Base-by-base conservation (phyloP, 176 grass and related monocot species). In the Tuctoria greenei region DNA sequence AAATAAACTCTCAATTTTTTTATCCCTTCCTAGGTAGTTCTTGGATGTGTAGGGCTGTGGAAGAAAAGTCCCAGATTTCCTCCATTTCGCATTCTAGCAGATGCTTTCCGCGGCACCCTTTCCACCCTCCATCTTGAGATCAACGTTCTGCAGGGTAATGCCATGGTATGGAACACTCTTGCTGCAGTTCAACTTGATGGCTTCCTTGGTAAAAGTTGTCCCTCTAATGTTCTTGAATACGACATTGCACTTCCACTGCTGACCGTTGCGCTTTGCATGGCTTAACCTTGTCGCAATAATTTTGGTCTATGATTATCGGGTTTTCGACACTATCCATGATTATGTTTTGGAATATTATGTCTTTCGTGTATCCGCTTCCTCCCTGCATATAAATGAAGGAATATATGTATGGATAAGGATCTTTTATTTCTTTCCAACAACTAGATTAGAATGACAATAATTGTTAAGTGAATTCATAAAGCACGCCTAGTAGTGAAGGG, bases 171-270 rank as follows among this genome's bases (percentile, higher is more conserved):
- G 69, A 1, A 72, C 12, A 2, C 24, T 81, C 36, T 57, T 38
- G 70, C 90, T 97, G 45, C 93, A 97, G 13, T 73, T 64, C 4
- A 97, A 35, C 5, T 71, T 90, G 17, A 97, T 84, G 12, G 93
- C 93, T 1, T 86, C 57, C 54, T 88, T 38, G 17, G 82, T 79
- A 13, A 16, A 25, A 17, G 82, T 97, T 12, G 93, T 93, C n/a
- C 93, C 90, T 23, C 64, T 86, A 27, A 97, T 93, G 81, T 93
- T 97, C 35, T 79, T 83, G 75, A 81, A 97, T 0, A 79, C 4
- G 27, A 97, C 78, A 14, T 75, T 42, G 62, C 93, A 97, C 74
- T 54, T 83, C 38, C 0, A 97, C 85, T 0, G 90, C 83, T 0
- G 90, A 82, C 14, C 26, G 28, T 60, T 81, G 59, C 28, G 7